Evolutionary conservation across 1,284 basidiomycete species (phyloP), one percentile per base, ranked within the genome.

Genomic region (Leccinum subfulvum): DNA sequence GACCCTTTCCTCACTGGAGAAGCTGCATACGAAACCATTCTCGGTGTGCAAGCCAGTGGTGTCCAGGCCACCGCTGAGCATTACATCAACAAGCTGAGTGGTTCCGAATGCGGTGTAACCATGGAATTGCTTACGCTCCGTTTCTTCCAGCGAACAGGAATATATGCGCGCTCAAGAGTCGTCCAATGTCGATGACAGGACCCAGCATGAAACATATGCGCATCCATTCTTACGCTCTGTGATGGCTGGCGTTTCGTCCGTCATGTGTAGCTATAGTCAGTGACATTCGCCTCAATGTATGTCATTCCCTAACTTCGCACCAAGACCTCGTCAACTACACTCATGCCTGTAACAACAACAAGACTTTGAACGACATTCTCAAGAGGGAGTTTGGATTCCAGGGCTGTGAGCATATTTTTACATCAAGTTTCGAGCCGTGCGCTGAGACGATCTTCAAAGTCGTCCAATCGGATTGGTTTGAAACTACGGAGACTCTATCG

Each of bases 221-320:
- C 82, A 82, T 61, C 84, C 85, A 0, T 92, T 79, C 74, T 63
- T 84, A 62, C 77, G 82, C 37, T 59, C 67, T 1, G 65, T 66
- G 3, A 77, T 69, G 79, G 89, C 89, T 3, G 84, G 83, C 37
- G 88, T 90, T 4, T 81, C 85, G 1, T 76, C 85, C 0, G 79
- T 92, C 58, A 92, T 92, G 90, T 91, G 89, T 68, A 84, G 86
- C 11, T 92, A 91, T 73, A 88, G 86, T 74, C 72, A 77, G 67
- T 81, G 0, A 7, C 35, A 21, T 56, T 51, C 21, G 16, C 16
- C 1, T 14, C 7, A 7, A n/a, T 35, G 8, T 35, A 2, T 3
- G 33, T 8, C 18, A 8, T 3, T 1, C 10, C 47, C 59, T 72
- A 57, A 73, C 56, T 7, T 21, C 18, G 28, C 4, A 5, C 18